Percentiles rank a stretch among this genome's conserved stretches.
Evolutionary conservation across 2,329 filamentous ascomycete species (phyloP).

Genomic region (Colletotrichum sp.): DNA sequence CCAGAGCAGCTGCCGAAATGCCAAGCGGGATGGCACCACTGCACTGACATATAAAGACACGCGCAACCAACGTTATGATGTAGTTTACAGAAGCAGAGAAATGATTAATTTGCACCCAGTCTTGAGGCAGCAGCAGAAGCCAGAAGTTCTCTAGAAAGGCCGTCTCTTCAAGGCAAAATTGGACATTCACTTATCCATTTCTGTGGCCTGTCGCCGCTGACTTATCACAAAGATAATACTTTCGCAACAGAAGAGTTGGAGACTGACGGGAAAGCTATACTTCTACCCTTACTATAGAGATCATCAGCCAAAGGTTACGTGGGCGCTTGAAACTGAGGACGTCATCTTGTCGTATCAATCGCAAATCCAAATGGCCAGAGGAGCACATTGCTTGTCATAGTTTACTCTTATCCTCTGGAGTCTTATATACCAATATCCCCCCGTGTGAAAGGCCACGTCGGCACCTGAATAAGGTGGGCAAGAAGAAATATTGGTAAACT

Average conservation of each 20-base stretch:
- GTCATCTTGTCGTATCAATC: not conserved
- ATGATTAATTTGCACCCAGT: too few species aligned
- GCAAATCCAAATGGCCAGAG: not conserved
- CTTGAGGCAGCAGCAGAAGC: not conserved
- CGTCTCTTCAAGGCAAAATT: not conserved
- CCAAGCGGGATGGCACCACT: not conserved
- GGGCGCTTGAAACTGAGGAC: not conserved
- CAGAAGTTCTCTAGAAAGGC: not conserved
- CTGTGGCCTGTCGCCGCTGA: not conserved
- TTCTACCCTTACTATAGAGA: not conserved
- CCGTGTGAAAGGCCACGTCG: fast-evolving
- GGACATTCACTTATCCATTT: not conserved
- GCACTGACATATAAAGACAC: not conserved
- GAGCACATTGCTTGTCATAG: not conserved
- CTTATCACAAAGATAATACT: not conserved
- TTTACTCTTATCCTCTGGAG: not conserved
- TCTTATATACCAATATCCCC: not conserved
- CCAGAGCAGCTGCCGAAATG: not conserved
- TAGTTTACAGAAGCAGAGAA: not conserved
- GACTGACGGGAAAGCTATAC: not conserved
- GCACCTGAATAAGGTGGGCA: not conserved
- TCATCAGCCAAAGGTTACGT: not conserved
- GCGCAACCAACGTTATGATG: too few species aligned
- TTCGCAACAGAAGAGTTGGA: not conserved
- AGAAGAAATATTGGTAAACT: not conserved